A percentile compares a stretch with the other conserved stretches of the same genome.
Conservation (phyloP, 2,329 filamentous ascomycete species). For the Albifimbria verrucaria region DNA sequence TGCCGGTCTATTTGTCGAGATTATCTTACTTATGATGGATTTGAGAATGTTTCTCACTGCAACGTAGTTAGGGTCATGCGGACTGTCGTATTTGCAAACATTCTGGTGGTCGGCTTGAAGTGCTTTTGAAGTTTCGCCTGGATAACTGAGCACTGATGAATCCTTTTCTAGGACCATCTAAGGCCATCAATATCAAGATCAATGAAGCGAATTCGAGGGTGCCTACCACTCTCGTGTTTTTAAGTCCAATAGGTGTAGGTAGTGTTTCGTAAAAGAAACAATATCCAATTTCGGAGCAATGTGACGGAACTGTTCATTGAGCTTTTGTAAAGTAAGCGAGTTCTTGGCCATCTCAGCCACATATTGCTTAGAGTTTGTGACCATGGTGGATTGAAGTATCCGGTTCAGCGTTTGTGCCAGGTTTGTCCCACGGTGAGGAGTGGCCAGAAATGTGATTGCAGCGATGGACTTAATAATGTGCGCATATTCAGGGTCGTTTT, state of each 20-base stretch:
- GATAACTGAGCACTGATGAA: constrained; percentile 39
- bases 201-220: constrained; percentile 9
- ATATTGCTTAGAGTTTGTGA: constrained; percentile 27
- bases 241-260: constrained; percentile 12
- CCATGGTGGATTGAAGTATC: constrained; percentile 30
- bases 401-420: constrained; percentile 30
- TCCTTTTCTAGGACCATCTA: constrained; percentile 35
- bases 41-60: constrained; percentile 26
- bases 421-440: constrained; percentile 38
- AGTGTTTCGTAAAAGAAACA: constrained; percentile 46
- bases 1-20: neutral
- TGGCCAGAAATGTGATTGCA: constrained; percentile 36
- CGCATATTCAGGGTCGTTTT: constrained; percentile 24
- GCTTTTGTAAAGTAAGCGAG: constrained; percentile 29
- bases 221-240: constrained; percentile 15
- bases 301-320: constrained; percentile 44
- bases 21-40: constrained; percentile 9
- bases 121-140: constrained; percentile 31
- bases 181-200: constrained; percentile 4
- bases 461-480: constrained; percentile 24
- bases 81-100: constrained; percentile 37
- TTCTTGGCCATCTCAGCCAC: constrained; percentile 33
- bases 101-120: constrained; percentile 38
- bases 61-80: constrained; percentile 33
- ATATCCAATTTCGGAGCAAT: constrained; percentile 30